Conservation (phyloP, 2,329 filamentous ascomycete species). For the Fusarium sp. region DNA sequence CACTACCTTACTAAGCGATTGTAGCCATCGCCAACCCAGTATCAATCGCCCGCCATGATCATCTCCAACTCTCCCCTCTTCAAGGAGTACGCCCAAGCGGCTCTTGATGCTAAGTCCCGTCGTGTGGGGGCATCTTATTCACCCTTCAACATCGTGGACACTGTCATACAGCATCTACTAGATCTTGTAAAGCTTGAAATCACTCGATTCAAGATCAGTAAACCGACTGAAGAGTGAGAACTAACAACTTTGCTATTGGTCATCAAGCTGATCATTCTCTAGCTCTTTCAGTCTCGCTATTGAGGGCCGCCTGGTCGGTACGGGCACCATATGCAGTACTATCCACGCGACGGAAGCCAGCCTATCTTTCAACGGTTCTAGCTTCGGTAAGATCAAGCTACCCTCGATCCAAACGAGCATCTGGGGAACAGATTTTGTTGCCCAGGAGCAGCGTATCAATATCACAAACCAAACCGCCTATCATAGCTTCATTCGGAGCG, state of each 20-base stretch:
- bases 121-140: constrained; percentile 9
- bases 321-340: constrained; percentile 50
- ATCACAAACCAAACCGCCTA: constrained; percentile 50
- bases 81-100: constrained; percentile 44
- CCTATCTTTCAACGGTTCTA: constrained; percentile 48
- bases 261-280: not conserved
- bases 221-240: constrained; percentile 50
- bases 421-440: constrained; percentile 47
- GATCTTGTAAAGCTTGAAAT: constrained; percentile 48
- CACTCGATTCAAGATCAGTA: constrained; percentile 49
- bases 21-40: not conserved
- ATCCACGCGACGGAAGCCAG: constrained; percentile 50
- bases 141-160: constrained; percentile 43
- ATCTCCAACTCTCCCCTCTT: constrained; percentile 46
- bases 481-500: constrained; percentile 50
- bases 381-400: constrained; percentile 51
- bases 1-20: no score
- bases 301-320: constrained; percentile 50
- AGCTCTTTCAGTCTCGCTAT: constrained; percentile 52
- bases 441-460: constrained; percentile 47
- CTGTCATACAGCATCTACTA: constrained; percentile 50
- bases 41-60: constrained; percentile 35
- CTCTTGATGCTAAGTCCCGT: constrained; percentile 26
- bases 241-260: not conserved
- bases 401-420: constrained; percentile 50